Evolutionary conservation across 2,329 filamentous ascomycete genomes (phyloP).

Genomic region (Talaromyces sp.): DNA sequence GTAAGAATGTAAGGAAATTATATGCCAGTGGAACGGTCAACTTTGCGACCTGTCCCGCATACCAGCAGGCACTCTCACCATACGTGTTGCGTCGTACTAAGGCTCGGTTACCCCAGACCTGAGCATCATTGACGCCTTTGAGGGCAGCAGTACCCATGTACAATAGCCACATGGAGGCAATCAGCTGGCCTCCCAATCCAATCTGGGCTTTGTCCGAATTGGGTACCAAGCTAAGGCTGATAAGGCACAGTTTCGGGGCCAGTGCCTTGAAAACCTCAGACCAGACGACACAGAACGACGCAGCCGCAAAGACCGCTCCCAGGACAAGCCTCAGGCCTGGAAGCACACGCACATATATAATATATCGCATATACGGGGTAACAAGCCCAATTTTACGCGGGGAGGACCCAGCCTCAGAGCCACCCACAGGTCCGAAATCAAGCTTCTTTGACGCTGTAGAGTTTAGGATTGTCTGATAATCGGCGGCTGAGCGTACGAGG

Average conservation of each 20-base stretch:
- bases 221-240: conserved; percentile 62
- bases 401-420: conserved; percentile 49
- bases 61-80: conserved; percentile 92
- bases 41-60: conserved; percentile 85
- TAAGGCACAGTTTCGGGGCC: conserved; percentile 69
- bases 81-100: conserved; percentile 88
- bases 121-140: conserved; percentile 83
- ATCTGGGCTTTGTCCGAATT: conserved; percentile 69
- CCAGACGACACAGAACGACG: conserved; percentile 84
- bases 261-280: conserved; percentile 87
- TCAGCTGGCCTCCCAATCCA: conserved; percentile 79
- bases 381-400: conserved; percentile 59
- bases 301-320: conserved; percentile 66
- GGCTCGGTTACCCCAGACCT: conserved; percentile 95
- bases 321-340: conserved; percentile 64
- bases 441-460: conserved; percentile 76
- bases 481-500: conserved; percentile 69
- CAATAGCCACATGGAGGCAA: conserved; percentile 81
- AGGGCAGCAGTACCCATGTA: conserved; percentile 95
- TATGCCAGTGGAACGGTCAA: conserved; percentile 90
- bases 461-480: conserved; percentile 78
- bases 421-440: conserved; percentile 62
- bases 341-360: conserved; percentile 70
- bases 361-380: conserved; percentile 77
- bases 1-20: conserved; percentile 92